Base-by-base conservation (phyloP, 345 rosid genomes). In the Acer yangbiense region DNA sequence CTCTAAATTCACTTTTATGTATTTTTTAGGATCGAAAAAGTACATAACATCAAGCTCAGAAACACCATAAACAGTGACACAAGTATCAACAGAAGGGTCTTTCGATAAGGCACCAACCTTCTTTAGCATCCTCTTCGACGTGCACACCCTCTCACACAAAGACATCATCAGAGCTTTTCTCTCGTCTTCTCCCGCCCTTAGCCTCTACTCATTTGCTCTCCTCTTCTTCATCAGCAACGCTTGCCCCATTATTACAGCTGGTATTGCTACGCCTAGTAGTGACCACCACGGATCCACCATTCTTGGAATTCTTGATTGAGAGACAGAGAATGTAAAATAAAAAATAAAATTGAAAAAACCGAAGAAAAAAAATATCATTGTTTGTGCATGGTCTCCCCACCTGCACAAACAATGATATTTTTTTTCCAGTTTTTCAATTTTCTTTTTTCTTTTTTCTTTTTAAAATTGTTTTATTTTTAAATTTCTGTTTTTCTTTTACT, bases 71-170 rank as follows among this genome's bases (percentile, higher is more conserved):
- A 88, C 91, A 7, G 90, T 89, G 21, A 89, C 89, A 72, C 93
- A 89, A 63, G 87, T 88, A 60, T 89, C 87, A 5, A 86, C 44
- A 14, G 79, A 81, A 0, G 88, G 90, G 82, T 89, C 93, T 82
- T 89, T 89, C 1, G 88, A 88, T 18, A 88, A 72, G 18, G 91
- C 85, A 9, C 91, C 91, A 0, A 88, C 88, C 86, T 86, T 89
- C 81, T 86, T 88, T 63, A 88, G 80, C 91, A 90, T 87, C 72
- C 93, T 79, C 86, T 90, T 90, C 4, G 93, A 88, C 17, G 89
- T 90, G 80, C 91, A 90, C 17, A 90, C 93, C 85, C 93, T 88
- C 80, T 90, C 93, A 90, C 2, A 90, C 93, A 80, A 90, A 90
- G 32, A 85, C 25, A 25, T 25, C 82, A 54, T 88, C 90, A 1